phyloP scores from a whole-genome alignment of 768 basidiomycete genomes.

The Boletus rubroflammeus region DNA sequence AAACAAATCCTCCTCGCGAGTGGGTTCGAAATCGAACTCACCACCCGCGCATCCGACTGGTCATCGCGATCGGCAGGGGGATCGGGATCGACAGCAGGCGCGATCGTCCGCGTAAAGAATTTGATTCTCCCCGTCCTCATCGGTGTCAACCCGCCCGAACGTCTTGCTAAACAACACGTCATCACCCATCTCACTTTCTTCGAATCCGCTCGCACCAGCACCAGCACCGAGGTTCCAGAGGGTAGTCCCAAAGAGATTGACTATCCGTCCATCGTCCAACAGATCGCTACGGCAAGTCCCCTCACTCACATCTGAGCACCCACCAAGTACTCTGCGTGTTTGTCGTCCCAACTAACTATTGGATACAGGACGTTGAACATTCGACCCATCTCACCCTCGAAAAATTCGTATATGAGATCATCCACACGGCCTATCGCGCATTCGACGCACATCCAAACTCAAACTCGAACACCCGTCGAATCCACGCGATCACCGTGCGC shows the following conservation, averaged over 20 bases:
- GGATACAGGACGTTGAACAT: conserved; percentile 7
- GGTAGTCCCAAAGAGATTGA: conserved; percentile 17
- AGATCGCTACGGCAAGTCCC: conserved; percentile 26
- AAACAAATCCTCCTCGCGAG: conserved; percentile 52
- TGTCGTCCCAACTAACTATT: not conserved
- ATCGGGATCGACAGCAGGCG: not conserved
- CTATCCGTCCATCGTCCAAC: conserved; percentile 36
- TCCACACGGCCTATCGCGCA: conserved; percentile 51
- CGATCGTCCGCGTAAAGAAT: conserved; percentile 41
- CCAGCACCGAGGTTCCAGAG: not conserved
- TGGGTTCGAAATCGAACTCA: conserved; percentile 40
- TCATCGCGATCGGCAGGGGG: not conserved
- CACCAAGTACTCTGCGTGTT: no score
- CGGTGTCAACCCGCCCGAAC: conserved; percentile 69
- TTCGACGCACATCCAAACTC: conserved; percentile 40
- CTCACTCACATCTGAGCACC: not conserved
- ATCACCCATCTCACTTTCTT: conserved; percentile 48
- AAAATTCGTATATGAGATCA: conserved; percentile 41
- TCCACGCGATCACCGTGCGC: conserved; percentile 46
- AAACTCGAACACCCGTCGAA: conserved; percentile 17
- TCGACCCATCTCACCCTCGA: conserved; percentile 22
- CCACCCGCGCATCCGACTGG: conserved; percentile 10
- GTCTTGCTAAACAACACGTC: conserved; percentile 61
- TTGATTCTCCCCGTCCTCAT: conserved; percentile 55
- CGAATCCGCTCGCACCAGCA: conserved; percentile 23